phyloP scores from a whole-genome alignment of 768 basidiomycete genomes.

The Trametes meyenii region DNA sequence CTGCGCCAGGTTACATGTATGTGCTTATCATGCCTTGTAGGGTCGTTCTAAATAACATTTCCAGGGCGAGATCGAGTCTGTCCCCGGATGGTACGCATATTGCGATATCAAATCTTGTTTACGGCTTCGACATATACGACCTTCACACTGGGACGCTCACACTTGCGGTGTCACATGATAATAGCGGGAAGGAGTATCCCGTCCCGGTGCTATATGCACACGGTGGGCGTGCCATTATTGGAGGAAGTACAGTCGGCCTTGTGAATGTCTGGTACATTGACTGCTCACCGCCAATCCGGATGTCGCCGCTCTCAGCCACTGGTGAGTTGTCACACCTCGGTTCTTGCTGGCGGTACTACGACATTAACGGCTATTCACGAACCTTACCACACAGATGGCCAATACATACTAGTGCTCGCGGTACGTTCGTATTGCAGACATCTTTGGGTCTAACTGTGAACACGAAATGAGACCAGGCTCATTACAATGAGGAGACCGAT shows the following conservation, averaged over 20 bases:
- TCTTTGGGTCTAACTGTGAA: not conserved
- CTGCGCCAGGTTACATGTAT: not conserved
- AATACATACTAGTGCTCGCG: not conserved
- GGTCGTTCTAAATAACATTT: not conserved
- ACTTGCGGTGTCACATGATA: not conserved
- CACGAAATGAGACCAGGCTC: not conserved
- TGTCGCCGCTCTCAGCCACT: not conserved
- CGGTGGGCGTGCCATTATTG: not conserved
- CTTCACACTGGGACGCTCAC: not conserved
- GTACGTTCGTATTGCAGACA: not conserved
- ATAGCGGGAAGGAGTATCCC: not conserved
- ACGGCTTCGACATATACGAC: conserved; percentile 4
- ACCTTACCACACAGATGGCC: too few relatives aligned
- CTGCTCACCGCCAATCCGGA: not conserved
- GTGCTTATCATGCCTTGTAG: not conserved
- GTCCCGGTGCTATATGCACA: not conserved
- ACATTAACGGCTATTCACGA: too few relatives aligned
- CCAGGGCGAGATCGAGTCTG: not conserved
- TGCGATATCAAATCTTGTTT: not conserved
- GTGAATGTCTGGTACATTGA: conserved; percentile 1
- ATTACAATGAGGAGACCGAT: not conserved
- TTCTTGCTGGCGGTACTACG: too few relatives aligned
- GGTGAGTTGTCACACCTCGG: not conserved
- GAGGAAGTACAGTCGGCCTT: not conserved
- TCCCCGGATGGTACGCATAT: conserved; percentile 1